phyloP scores from a whole-genome alignment of 345 rosid genomes.

The Durio zibethinus region DNA sequence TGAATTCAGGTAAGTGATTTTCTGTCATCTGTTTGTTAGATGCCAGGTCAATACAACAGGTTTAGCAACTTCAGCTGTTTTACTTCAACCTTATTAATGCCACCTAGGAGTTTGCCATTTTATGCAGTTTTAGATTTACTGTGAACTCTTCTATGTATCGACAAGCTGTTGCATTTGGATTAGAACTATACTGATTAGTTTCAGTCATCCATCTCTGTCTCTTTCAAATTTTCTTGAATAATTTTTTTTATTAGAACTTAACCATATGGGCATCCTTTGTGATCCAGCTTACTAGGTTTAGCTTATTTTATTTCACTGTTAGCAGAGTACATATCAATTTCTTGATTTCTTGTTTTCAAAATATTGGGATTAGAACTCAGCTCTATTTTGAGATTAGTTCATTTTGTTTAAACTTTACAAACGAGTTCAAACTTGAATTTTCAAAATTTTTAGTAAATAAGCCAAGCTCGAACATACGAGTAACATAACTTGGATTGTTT shows the following conservation, averaged over 20 bases:
- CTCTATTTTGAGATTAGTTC: not conserved
- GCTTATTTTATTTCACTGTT: too few species aligned
- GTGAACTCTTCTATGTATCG: not conserved
- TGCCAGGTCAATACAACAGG: not conserved
- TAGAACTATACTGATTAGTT: not conserved
- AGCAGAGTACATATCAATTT: too few species aligned
- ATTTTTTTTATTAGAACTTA: too few species aligned
- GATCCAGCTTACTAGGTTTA: too few species aligned
- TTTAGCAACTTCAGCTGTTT: not conserved
- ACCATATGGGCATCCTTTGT: too few species aligned
- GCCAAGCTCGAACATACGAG: not conserved
- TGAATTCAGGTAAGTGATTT: not conserved
- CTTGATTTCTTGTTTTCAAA: too few species aligned
- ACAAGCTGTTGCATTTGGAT: not conserved
- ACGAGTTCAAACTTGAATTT: not conserved
- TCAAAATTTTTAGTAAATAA: not conserved
- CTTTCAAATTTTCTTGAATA: too few species aligned
- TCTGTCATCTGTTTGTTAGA: not conserved
- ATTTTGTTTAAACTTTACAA: not conserved
- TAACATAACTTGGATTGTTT: not conserved
- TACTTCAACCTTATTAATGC: not conserved
- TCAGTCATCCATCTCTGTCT: too few species aligned
- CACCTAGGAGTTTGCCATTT: not conserved
- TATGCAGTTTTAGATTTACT: not conserved
- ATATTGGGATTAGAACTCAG: too few species aligned